phyloP scores from a whole-genome alignment of 192 early-diverging fungal species.

The Backusella luteola region DNA sequence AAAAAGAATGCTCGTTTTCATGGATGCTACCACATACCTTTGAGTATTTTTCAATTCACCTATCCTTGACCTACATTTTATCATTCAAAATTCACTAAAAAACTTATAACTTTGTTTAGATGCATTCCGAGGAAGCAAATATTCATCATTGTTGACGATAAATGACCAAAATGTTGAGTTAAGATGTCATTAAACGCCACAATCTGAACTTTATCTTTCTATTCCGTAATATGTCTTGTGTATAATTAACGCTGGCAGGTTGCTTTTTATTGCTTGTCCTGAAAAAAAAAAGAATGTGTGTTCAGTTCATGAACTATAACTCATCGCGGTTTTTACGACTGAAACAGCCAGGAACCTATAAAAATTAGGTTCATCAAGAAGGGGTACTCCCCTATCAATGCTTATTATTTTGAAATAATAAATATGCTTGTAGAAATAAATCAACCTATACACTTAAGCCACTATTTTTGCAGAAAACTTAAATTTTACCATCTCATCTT shows the following conservation, averaged over 20 bases:
- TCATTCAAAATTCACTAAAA: background rate
- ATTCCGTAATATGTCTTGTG: background rate
- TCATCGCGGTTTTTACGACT: too few species aligned
- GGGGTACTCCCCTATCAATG: too few species aligned
- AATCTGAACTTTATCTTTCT: background rate
- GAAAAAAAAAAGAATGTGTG: background rate
- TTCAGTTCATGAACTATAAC: background rate
- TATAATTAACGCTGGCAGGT: background rate
- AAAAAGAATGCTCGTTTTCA: too few species aligned
- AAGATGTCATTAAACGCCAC: background rate
- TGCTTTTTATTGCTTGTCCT: background rate
- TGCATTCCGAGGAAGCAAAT: background rate
- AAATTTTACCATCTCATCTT: too few species aligned
- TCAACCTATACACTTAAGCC: too few species aligned
- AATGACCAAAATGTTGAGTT: background rate
- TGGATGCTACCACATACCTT: too few species aligned
- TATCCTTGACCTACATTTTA: background rate
- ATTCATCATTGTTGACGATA: background rate
- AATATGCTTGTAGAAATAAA: too few species aligned
- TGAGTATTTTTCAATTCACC: background rate
- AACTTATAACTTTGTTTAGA: background rate
- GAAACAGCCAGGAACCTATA: too few species aligned
- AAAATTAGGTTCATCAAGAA: too few species aligned
- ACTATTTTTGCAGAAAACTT: background rate
- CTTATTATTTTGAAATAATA: too few species aligned